A percentile compares a stretch with the other conserved stretches of the same genome.
phyloP scores from a whole-genome alignment of 139 green algal genomes.

The Axilococcus clingmanii region DNA sequence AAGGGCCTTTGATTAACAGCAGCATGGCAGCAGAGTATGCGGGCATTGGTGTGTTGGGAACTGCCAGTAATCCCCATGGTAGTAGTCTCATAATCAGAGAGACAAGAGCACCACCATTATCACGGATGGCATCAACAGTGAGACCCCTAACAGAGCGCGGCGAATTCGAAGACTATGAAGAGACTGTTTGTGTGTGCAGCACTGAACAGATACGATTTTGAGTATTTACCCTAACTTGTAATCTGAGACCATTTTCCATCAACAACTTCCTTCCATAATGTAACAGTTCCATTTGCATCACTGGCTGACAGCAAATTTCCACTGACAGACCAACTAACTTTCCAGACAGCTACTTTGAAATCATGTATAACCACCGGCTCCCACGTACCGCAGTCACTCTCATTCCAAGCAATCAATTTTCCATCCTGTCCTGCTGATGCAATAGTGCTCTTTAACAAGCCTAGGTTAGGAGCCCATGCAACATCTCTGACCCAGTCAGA shows the following conservation, averaged over 20 bases:
- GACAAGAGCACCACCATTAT: too few species aligned
- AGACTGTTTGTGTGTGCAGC: too few species aligned
- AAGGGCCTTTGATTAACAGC: too few species aligned
- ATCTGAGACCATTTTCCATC: constrained; percentile 91
- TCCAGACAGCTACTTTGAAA: constrained; percentile 66
- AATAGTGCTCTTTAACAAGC: constrained; percentile 74
- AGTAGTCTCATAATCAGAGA: too few species aligned
- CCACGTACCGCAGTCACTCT: constrained; percentile 53
- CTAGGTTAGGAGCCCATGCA: constrained; percentile 88
- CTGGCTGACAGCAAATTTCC: constrained; percentile 87
- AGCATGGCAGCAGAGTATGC: too few species aligned
- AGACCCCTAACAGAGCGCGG: too few species aligned
- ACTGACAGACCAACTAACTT: constrained; percentile 84
- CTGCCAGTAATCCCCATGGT: too few species aligned
- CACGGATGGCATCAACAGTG: too few species aligned
- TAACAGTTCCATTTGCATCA: constrained; percentile 68
- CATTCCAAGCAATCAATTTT: constrained; percentile 73
- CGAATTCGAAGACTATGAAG: too few species aligned
- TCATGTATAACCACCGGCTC: constrained; percentile 61
- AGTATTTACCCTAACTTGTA: neutral
- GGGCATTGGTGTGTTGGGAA: too few species aligned
- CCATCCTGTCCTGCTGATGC: constrained; percentile 89
- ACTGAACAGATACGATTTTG: neutral
- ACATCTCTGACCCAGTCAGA: constrained; percentile 93
- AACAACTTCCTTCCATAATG: constrained; percentile 89